A percentile compares a stretch with the other conserved stretches of the same genome.
Conservation (phyloP, 2,329 filamentous ascomycete genomes). For the Penicillium sp. region DNA sequence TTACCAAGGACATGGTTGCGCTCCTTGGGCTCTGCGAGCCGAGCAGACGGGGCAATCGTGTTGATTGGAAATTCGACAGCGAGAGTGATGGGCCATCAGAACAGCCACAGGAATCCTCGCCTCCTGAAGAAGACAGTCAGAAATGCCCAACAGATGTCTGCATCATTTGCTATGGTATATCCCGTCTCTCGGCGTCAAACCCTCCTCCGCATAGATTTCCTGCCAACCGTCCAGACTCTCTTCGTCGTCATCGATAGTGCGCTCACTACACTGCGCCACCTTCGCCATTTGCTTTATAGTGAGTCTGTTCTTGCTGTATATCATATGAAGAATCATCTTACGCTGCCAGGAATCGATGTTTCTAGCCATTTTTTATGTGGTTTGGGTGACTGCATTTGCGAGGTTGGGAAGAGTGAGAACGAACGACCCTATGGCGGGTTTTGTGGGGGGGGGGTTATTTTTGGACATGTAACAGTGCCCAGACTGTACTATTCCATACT, state of each 20-base stretch:
- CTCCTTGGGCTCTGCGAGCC: conserved; percentile 25
- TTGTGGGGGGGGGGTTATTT: too few species aligned
- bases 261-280: too few species aligned
- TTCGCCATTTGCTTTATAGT: too few species aligned
- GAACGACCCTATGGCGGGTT: too few species aligned
- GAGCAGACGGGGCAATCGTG: conserved; percentile 23
- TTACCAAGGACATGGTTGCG: conserved; percentile 31
- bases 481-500: too few species aligned
- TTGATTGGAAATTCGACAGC: conserved; percentile 20
- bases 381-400: too few species aligned
- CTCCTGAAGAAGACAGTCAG: conserved; percentile 12
- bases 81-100: conserved; percentile 6
- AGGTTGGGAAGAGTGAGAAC: too few species aligned
- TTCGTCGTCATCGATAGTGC: conserved; percentile 24
- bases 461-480: too few species aligned
- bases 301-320: too few species aligned
- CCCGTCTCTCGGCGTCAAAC: conserved; percentile 22
- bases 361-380: too few species aligned
- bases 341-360: too few species aligned
- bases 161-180: conserved; percentile 29
- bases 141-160: conserved; percentile 25
- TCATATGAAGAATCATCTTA: too few species aligned
- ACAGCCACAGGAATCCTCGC: conserved; percentile 13
- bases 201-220: conserved; percentile 27
- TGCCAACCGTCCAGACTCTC: conserved; percentile 22